Percentiles rank a stretch among this genome's conserved stretches.
phyloP scores from a whole-genome alignment of 179 eudicot genomes.

The Corrigiola litoralis region DNA sequence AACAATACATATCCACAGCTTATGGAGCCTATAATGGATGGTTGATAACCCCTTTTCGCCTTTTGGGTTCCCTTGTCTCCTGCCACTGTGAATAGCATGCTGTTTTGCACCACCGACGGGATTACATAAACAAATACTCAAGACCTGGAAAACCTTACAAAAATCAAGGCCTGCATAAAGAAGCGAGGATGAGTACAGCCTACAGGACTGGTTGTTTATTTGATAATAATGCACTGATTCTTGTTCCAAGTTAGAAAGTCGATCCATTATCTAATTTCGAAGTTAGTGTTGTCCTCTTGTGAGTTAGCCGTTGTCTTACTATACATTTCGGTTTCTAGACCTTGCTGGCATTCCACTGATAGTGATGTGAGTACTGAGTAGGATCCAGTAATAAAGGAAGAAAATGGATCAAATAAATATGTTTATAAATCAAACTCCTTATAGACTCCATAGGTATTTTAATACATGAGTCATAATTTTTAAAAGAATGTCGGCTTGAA shows the following conservation, averaged over 20 bases:
- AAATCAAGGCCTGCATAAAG: not conserved
- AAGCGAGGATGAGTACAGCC: not conserved
- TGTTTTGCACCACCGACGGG: not conserved
- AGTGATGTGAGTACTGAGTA: constrained; percentile 23
- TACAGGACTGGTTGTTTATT: no score
- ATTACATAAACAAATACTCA: no score
- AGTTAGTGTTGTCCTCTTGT: not conserved
- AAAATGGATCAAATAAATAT: not conserved
- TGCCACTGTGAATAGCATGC: constrained; percentile 1
- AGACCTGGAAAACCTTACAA: not conserved
- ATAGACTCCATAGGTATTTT: constrained; percentile 13
- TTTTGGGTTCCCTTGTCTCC: not conserved
- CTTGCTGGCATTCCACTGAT: constrained; percentile 14
- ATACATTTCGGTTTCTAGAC: not conserved
- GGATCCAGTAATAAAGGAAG: constrained; percentile 8
- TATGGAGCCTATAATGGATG: no score
- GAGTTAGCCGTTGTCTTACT: not conserved
- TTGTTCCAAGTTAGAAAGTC: no score
- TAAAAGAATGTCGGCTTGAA: constrained; percentile 19
- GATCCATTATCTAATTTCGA: no score
- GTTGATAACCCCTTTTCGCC: not conserved
- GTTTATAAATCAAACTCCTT: constrained; percentile 6
- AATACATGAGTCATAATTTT: not conserved
- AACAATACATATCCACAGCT: no score
- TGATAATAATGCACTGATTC: no score